Evolutionary conservation across 345 rosid genomes (phyloP).

Genomic region (Salix koriyanagi): DNA sequence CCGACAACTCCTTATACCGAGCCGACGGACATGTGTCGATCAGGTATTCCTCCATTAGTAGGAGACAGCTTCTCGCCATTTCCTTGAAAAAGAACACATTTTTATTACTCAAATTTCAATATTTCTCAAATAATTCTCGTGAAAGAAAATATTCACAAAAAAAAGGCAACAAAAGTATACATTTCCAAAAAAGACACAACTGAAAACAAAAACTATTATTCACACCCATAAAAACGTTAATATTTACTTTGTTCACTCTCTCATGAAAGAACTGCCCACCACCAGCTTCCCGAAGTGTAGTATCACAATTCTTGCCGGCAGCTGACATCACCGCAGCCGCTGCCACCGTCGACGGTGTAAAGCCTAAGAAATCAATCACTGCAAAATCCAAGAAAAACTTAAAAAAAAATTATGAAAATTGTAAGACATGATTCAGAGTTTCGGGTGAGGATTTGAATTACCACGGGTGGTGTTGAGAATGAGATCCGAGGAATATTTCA

Average conservation of each 20-base stretch:
- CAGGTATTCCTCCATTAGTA: constrained; percentile 60
- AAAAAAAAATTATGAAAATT: background rate
- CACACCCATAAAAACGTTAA: background rate
- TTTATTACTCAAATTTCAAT: constrained; percentile 34
- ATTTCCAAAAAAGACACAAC: background rate
- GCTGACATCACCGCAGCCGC: constrained; percentile 52
- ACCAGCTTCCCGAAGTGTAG: background rate
- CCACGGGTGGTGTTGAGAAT: constrained; percentile 51
- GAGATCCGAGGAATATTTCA: constrained; percentile 47
- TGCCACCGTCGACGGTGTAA: constrained; percentile 47
- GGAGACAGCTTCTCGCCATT: constrained; percentile 73
- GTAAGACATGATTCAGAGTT: background rate
- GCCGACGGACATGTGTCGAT: constrained; percentile 55
- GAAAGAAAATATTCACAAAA: constrained; percentile 11
- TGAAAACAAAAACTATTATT: background rate
- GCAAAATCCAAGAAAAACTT: background rate
- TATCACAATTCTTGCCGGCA: constrained; percentile 24
- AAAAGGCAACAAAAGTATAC: background rate
- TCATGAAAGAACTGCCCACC: constrained; percentile 18
- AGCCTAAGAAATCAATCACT: constrained; percentile 59
- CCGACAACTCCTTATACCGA: constrained; percentile 16
- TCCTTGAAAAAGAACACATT: constrained; percentile 29
- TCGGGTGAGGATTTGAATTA: constrained; percentile 18
- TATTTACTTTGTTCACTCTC: constrained; percentile 37
- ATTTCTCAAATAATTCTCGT: constrained; percentile 19